Evolutionary conservation across 1,284 basidiomycete species (phyloP).

Genomic region (Tilletia walkeri): DNA sequence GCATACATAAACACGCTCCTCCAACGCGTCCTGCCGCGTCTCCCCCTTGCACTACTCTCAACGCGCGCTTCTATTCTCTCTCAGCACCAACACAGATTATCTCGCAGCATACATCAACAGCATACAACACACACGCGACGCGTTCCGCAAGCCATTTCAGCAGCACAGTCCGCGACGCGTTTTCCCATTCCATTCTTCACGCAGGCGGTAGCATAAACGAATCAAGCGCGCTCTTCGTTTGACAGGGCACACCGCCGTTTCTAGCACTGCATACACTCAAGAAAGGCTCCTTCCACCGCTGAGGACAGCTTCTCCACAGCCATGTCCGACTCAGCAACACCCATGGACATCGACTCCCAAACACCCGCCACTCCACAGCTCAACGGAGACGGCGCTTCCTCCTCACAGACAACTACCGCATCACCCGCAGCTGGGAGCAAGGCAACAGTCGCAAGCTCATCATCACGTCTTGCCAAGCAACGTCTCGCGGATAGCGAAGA

Average conservation of each 20-base stretch:
- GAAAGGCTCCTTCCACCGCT: not conserved
- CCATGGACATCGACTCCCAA: slow-evolving; percentile 9
- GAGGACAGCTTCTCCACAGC: too few relatives aligned
- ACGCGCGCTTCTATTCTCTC: not conserved
- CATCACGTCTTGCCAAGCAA: not conserved
- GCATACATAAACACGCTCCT: not conserved
- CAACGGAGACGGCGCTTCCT: not conserved
- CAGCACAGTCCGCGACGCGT: not conserved
- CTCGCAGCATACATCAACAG: not conserved
- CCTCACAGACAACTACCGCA: not conserved
- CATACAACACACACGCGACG: not conserved
- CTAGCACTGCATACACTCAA: not conserved
- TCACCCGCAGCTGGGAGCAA: not conserved
- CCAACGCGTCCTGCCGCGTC: too few relatives aligned
- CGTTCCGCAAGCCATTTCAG: too few relatives aligned
- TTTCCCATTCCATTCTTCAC: too few relatives aligned
- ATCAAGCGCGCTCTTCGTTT: not conserved
- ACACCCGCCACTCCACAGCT: not conserved
- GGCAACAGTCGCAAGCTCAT: not conserved
- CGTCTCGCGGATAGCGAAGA: slow-evolving; percentile 10
- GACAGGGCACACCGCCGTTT: too few relatives aligned
- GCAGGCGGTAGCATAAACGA: too few relatives aligned
- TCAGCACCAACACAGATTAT: not conserved
- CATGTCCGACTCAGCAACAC: slow-evolving; percentile 5
- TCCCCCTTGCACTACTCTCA: not conserved